Base-by-base conservation (phyloP, 495 filamentous ascomycete species). In the Aspergillus campestris region DNA sequence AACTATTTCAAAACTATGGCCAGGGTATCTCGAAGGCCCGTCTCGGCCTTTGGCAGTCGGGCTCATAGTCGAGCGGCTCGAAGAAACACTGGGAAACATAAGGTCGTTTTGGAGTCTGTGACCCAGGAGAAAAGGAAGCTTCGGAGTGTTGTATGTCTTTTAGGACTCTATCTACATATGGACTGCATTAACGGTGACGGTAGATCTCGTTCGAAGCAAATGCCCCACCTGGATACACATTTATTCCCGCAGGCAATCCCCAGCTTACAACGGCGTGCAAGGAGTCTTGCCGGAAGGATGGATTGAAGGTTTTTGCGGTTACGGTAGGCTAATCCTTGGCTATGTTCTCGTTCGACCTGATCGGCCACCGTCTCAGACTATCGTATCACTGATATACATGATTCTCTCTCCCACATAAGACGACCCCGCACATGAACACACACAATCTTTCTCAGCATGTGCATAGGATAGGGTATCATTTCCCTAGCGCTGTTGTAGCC, bases 391-490 rank as follows among this genome's bases (percentile, higher is more conserved):
- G 44, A 31, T 48, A 36, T 45, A 33, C 39, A 55, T 47, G 18
- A 24, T 51, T 60, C n/a, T 38, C 54, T 56, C 9, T 40, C 36
- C 24, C 36, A 30, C 38, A 12, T 18, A 43, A 76, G 71, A 70
- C 65, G 47, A 71, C 69, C 34, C 65, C 70, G 8, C 71, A 75
- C 47, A 52, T 59, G 42, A 52, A 68, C 29, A 73, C 68, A 7
- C 68, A 74, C 32, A 68, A 73, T 33, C 61, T 86, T 7, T 78
- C 79, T 6, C 68, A 79, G 52, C 84, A 94, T 49, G 69, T 90
- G 8, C 77, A 87, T 55, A 75, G 89, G 8, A 77, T 85, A 50
- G 90, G 90, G n/a, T 83, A 86, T 61, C 87, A 95, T 64, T 86
- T 85, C 40, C 74, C 75, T 5, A 75, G 67, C 36, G 53, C 65